A percentile compares a stretch with the other conserved stretches of the same genome.
Evolutionary conservation across 352 stramenopile species (phyloP).

Genomic region (Pythium insidiosum): DNA sequence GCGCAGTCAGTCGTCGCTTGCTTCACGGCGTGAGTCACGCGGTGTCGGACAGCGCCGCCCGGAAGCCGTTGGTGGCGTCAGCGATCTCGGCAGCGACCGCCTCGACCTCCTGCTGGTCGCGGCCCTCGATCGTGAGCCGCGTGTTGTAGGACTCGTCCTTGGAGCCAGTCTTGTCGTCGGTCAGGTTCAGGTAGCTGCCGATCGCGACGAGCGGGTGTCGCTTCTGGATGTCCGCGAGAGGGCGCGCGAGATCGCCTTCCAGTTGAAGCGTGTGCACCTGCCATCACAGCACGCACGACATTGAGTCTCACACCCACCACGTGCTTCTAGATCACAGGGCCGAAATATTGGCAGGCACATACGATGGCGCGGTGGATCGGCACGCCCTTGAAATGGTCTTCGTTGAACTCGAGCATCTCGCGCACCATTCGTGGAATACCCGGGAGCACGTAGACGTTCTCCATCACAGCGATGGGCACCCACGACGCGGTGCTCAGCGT

Average conservation of each 20-base stretch:
- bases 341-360: conserved; percentile 11
- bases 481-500: conserved; percentile 45
- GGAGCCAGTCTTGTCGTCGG: conserved; percentile 41
- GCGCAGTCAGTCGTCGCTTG: too few species aligned
- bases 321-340: neutral
- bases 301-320: too few species aligned
- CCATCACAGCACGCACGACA: neutral
- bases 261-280: conserved; percentile 62
- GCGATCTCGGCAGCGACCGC: conserved; percentile 36
- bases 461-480: conserved; percentile 65
- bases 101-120: conserved; percentile 40
- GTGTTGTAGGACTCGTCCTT: conserved; percentile 61
- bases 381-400: conserved; percentile 70
- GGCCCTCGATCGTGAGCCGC: conserved; percentile 56
- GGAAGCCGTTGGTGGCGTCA: conserved; percentile 16
- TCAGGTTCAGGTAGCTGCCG: conserved; percentile 81
- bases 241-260: conserved; percentile 59
- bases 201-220: conserved; percentile 60
- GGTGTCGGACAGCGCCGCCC: too few species aligned
- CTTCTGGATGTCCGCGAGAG: conserved; percentile 60
- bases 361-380: conserved; percentile 73
- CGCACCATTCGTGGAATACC: conserved; percentile 77
- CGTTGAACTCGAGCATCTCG: conserved; percentile 74
- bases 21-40: too few species aligned
- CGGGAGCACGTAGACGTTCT: conserved; percentile 83